These are phyloP conservation scores for Delitschia confertaspora DNA, from an alignment of 495 filamentous ascomycete genomes.

Conservation along the genomic window DNA sequence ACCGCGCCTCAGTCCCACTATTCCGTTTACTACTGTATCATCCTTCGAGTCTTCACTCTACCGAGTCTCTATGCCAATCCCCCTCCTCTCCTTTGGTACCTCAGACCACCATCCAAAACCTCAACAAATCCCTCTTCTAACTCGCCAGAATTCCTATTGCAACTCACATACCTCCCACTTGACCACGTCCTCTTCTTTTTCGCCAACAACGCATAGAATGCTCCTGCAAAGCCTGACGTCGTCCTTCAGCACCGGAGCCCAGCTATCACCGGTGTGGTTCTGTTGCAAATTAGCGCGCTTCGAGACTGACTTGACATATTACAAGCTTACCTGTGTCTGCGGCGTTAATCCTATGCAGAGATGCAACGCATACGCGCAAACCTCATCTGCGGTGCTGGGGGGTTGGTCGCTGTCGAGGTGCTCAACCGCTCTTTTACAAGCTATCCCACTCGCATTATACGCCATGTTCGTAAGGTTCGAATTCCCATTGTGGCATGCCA, in stretches of 20 bases:
- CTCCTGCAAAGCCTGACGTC: constrained; percentile 24
- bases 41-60: too few species aligned
- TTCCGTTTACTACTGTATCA: too few species aligned
- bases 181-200: constrained; percentile 25
- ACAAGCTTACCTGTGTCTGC: constrained; percentile 17
- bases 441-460: constrained; percentile 26
- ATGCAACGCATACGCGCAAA: constrained; percentile 29
- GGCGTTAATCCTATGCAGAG: constrained; percentile 30
- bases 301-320: background rate
- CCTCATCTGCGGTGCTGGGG: constrained; percentile 12
- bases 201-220: constrained; percentile 22
- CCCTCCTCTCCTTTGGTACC: too few species aligned
- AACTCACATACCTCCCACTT: constrained; percentile 25
- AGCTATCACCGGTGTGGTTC: constrained; percentile 12
- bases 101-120: constrained; percentile 28
- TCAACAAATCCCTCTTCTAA: constrained; percentile 19
- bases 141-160: constrained; percentile 26
- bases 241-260: constrained; percentile 21
- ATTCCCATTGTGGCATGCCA: constrained; percentile 9
- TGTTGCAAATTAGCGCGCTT: background rate
- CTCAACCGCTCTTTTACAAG: constrained; percentile 24
- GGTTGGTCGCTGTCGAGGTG: constrained; percentile 24
- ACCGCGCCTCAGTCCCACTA: too few species aligned
- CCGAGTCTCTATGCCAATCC: too few species aligned
- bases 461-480: constrained; percentile 18